Evolutionary conservation across 225 moss, liverwort and hornwort species (phyloP).

Genomic region (Rhytidiadelphus loreus): DNA sequence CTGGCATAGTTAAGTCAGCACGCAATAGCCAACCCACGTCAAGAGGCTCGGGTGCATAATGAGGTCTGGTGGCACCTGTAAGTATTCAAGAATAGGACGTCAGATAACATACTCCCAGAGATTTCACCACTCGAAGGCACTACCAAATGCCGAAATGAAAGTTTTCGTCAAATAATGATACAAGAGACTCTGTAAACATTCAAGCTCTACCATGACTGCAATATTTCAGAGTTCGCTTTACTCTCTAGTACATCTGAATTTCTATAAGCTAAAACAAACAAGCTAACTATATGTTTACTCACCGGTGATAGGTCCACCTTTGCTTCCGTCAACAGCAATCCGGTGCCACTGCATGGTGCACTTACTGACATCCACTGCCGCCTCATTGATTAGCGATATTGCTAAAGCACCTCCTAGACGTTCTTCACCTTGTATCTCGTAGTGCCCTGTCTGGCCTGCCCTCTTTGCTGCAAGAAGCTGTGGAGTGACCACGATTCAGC

Average conservation of each 20-base stretch:
- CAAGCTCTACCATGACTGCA: neutral
- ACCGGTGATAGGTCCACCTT: constrained; percentile 72
- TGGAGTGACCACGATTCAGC: neutral
- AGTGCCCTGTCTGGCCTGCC: constrained; percentile 48
- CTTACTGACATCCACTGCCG: constrained; percentile 43
- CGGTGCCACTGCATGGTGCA: constrained; percentile 85
- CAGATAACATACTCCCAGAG: neutral
- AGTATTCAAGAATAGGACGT: neutral
- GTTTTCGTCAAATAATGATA: neutral
- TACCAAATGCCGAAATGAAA: neutral
- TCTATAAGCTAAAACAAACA: neutral
- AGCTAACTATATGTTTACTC: neutral
- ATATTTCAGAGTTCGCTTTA: neutral
- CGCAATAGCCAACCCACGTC: constrained; percentile 79
- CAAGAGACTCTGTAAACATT: neutral
- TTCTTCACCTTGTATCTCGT: constrained; percentile 55
- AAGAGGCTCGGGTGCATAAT: constrained; percentile 92
- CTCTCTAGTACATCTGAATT: neutral
- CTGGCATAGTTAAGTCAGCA: constrained; percentile 53
- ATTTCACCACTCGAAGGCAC: neutral
- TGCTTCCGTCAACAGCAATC: constrained; percentile 59
- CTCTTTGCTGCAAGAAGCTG: constrained; percentile 57
- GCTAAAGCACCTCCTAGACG: constrained; percentile 52
- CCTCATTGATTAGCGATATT: constrained; percentile 40
- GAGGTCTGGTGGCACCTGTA: constrained; percentile 81